Evolutionary conservation across 1,139 yeast species (phyloP), one percentile per base, ranked within the genome.

Genomic region (Tardiomyces blankii): DNA sequence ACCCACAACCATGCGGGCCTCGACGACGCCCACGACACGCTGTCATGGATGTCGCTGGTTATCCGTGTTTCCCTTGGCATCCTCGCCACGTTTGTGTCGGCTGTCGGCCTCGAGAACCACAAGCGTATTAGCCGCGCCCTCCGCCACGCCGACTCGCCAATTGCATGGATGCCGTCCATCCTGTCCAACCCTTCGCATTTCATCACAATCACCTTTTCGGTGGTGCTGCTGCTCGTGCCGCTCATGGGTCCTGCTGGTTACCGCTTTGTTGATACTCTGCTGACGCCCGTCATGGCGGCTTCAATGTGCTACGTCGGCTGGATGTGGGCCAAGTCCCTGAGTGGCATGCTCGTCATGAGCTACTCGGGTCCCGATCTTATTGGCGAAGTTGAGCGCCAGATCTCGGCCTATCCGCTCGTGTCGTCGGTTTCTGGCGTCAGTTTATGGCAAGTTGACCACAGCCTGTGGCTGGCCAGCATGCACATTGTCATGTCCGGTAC

Each of bases 151-250:
- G 41, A 46, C 32, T 44, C 57, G 2, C 45, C 51, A 12, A 23
- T 50, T 9, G 46, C 54, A 1, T 49, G 54, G 21, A 48, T 60
- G 28, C 61, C 63, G 18, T 52, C 56, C 23, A 54, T 61, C 18
- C 50, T 63, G 42, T 73, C 71, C 47, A 77, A 75, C 54, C 87
- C 89, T 1, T 77, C 86, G 0, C 80, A 80, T 54, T 58, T 78
- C 38, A 67, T 82, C 45, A 82, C 94, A 0, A 60, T 82, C 28
- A 54, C 74, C 1, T 82, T 80, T 55, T 68, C 86, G 0, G 66
- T 57, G 16, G 54, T 60, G 1, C 56, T 69, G 35, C 50, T 66
- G 21, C 41, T 58, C 8, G 52, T 64, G 38, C 70, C 72, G 9
- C 47, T 55, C 19, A 44, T 59, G 27, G 57, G 60, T 1, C 49